Evolutionary conservation across 257 asterid species (phyloP), one percentile per base, ranked within the genome.

Genomic region (Petunia axillaris): DNA sequence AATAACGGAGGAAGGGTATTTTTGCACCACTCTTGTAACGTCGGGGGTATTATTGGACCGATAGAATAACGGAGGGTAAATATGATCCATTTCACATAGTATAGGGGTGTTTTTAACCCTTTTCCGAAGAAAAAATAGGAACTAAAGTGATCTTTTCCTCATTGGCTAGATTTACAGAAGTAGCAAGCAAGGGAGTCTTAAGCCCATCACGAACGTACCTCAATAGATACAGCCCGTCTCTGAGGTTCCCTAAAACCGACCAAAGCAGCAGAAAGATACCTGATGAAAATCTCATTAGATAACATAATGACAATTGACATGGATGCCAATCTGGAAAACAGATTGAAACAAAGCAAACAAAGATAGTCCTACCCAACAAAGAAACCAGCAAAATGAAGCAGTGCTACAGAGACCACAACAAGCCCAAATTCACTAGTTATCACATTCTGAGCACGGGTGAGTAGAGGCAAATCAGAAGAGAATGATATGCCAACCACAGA

Each of bases 211-310:
- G 2, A 68, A 8, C 11, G n/a, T 87, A 93, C 98, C 90, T 94
- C 97, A 5, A 94, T 89, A 15, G 98, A 94, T 82, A 94, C 85
- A 40, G 98, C 98, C 15, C 98, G 98, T 78, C 98, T 87, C 75
- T 94, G 97, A 48, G 90, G 88, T 86, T 94, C 98, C 74, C 89
- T 86, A 83, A 93, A 93, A 78, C 98, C 97, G 79, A 86, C 92
- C 7, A 87, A 70, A 83, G 95, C 93, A 57, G 97, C 97, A 75
- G 93, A 87, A 1, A 91, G 74, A 59, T 93, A 94, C 87, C 98
- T 94, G 90, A 81, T 77, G 48, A 80, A 62, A 38, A 36, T 8
- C 55, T 68, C 76, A 68, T 44, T 4, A 44, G 36, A 44, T 16
- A 40, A 16, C 16, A 68, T 68, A 2, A 64, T 68, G 1, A 0